Base-by-base conservation (phyloP, 257 asterid species). In the Marsdenia floribunda region DNA sequence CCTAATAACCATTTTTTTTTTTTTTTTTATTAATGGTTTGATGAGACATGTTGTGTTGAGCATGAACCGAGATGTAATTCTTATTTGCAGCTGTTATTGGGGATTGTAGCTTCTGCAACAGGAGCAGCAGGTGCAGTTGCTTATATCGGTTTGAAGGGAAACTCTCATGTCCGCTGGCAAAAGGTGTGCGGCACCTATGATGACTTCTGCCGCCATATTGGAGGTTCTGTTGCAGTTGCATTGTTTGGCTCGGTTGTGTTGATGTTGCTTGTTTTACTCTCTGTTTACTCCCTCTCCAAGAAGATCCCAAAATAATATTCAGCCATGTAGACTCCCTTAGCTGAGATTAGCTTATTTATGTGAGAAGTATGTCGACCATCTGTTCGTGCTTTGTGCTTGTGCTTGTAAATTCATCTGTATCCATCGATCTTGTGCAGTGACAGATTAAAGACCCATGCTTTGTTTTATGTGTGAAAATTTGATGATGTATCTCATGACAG, bases 111-210 rank as follows among this genome's bases (percentile, higher is more conserved):
- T 11, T 58, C 98, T 47, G 98, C 97, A 47, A 83, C 88, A 0
- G 97, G 98, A 70, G 68, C 96, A 19, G 96, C 91, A 61, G 96
- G 87, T n/a, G 95, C 83, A 47, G 96, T 93, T n/a, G 90, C 72
- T 16, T 91, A 93, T 82, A 42, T 91, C 6, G 98, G 96, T 16
- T 68, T 84, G 71, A 90, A 86, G 84, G 98, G 98, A 22, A 87
- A 91, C 66, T 71, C 86, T 0, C 82, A 93, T 19, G 83, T 74
- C 10, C 73, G 77, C 0, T 93, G 98, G 98, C 10, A 1, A n/a
- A 83, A 87, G 72, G 73, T 88, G 35, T 93, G 98, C 80, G 3
- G 80, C 50, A 5, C 73, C n/a, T 91, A 80, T 33, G 88, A 75
- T 14, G 74, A 49, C 26, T 89, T 83, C 80, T 93, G 98, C 89